These are phyloP conservation scores for Pholiota molesta DNA, from an alignment of 768 basidiomycete species.

Conservation along the genomic window DNA sequence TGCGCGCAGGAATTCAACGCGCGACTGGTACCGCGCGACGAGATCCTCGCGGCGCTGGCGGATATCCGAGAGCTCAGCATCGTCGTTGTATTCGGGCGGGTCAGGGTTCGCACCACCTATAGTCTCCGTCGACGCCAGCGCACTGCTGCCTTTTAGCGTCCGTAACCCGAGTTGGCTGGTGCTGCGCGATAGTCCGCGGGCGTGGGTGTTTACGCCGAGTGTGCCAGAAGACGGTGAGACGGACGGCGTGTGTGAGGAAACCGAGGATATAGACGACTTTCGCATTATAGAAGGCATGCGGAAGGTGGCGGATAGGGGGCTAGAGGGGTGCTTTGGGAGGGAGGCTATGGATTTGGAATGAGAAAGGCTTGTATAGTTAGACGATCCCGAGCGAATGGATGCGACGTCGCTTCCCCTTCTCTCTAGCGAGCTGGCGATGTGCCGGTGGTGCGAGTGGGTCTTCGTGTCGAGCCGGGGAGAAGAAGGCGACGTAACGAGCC, in stretches of 20 bases:
- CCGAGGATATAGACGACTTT: conserved; percentile 41
- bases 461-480: conserved; percentile 21
- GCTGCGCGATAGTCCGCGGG: conserved; percentile 46
- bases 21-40: conserved; percentile 65
- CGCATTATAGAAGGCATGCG: conserved; percentile 25
- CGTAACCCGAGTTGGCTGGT: conserved; percentile 44
- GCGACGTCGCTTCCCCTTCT: not conserved
- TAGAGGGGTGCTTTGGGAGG: conserved; percentile 16
- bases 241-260: conserved; percentile 48
- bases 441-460: not conserved
- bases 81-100: conserved; percentile 31
- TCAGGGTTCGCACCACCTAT: conserved; percentile 21
- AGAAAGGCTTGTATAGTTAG: not conserved
- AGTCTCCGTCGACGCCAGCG: conserved; percentile 25
- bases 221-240: conserved; percentile 22
- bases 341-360: not conserved
- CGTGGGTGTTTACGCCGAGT: conserved; percentile 29
- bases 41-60: conserved; percentile 68
- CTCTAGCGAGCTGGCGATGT: not conserved
- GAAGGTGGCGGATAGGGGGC: conserved; percentile 33
- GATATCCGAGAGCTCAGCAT: conserved; percentile 63
- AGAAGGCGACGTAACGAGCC: conserved; percentile 27
- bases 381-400: not conserved
- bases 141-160: conserved; percentile 23
- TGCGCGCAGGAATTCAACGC: conserved; percentile 75